Evolutionary conservation across 2,329 filamentous ascomycete genomes (phyloP).

Genomic region (Venturia carpophila): DNA sequence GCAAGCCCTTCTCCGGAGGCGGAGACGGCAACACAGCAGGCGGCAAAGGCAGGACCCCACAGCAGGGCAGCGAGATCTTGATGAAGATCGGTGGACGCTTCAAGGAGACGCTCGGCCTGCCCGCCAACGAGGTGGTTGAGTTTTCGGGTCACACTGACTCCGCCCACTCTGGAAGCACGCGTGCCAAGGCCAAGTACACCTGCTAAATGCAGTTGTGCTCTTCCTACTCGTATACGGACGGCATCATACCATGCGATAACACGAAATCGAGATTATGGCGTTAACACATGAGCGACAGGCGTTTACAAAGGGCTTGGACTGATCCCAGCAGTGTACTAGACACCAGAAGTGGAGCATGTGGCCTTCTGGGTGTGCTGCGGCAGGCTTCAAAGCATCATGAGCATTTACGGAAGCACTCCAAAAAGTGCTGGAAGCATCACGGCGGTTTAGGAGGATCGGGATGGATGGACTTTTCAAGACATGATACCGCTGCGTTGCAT

Average conservation of each 20-base stretch:
- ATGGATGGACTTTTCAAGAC: not conserved
- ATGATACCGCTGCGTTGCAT: slow-evolving; percentile 7
- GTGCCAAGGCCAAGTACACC: slow-evolving; percentile 79
- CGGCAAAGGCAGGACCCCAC: slow-evolving; percentile 66
- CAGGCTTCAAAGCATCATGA: slow-evolving; percentile 1
- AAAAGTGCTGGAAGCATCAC: slow-evolving; percentile 12
- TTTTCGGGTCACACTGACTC: slow-evolving; percentile 96
- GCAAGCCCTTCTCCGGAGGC: slow-evolving; percentile 70
- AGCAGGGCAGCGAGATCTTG: slow-evolving; percentile 81
- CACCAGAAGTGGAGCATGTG: slow-evolving; percentile 17
- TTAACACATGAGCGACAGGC: slow-evolving; percentile 1
- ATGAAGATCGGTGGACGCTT: slow-evolving; percentile 79
- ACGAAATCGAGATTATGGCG: not conserved
- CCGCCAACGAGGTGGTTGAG: slow-evolving; percentile 70
- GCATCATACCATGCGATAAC: not conserved
- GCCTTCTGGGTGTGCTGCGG: slow-evolving; percentile 11
- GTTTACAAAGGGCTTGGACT: slow-evolving; percentile 2
- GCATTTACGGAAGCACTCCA: slow-evolving; percentile 13
- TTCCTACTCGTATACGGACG: not conserved
- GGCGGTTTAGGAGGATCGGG: not conserved
- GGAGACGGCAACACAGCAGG: slow-evolving; percentile 65
- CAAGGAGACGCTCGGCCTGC: slow-evolving; percentile 84
- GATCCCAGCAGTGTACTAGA: not conserved
- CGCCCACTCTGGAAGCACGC: slow-evolving; percentile 84
- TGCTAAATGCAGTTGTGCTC: slow-evolving; percentile 28